These are phyloP conservation scores for Aspergillus texensis DNA, from an alignment of 2,329 filamentous ascomycete species.

Conservation along the genomic window DNA sequence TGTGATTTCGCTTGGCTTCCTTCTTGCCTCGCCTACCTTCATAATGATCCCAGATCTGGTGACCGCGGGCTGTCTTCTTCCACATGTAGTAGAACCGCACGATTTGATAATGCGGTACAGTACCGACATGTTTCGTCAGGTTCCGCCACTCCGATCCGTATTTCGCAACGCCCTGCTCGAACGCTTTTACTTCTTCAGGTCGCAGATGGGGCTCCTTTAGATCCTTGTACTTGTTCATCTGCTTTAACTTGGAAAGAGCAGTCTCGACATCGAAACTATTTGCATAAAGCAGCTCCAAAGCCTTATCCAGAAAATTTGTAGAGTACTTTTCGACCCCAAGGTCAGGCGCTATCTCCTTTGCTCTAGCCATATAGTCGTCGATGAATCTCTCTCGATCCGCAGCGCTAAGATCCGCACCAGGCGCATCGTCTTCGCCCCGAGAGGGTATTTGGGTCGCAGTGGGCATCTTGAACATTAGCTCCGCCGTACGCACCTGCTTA, in stretches of 20 bases:
- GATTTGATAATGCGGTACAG: conserved; percentile 75
- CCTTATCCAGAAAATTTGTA: conserved; percentile 87
- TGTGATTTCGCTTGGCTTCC: conserved; percentile 68
- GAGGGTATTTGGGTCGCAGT: conserved; percentile 51
- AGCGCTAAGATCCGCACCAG: conserved; percentile 37
- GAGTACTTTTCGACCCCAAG: conserved; percentile 74
- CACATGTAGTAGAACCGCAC: conserved; percentile 96
- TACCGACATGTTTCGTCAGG: conserved; percentile 80
- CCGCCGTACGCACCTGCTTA: conserved; percentile 74
- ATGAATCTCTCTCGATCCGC: conserved; percentile 61
- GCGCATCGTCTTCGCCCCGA: conserved; percentile 46
- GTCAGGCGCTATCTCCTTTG: conserved; percentile 64
- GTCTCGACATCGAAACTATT: conserved; percentile 71
- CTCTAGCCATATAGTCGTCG: conserved; percentile 74
- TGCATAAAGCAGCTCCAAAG: conserved; percentile 71
- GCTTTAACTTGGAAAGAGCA: conserved; percentile 70
- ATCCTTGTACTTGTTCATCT: conserved; percentile 66
- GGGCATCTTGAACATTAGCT: conserved; percentile 77
- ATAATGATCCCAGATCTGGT: conserved; percentile 86
- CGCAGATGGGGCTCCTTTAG: conserved; percentile 84
- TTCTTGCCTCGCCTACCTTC: conserved; percentile 88
- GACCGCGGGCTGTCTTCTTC: conserved; percentile 90
- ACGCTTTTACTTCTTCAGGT: conserved; percentile 79
- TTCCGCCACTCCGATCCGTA: conserved; percentile 87
- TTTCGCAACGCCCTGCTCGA: conserved; percentile 87